A percentile compares a stretch with the other conserved stretches of the same genome.
Evolutionary conservation across 352 stramenopile genomes (phyloP).

Genomic region (Globisporangium perplexum): DNA sequence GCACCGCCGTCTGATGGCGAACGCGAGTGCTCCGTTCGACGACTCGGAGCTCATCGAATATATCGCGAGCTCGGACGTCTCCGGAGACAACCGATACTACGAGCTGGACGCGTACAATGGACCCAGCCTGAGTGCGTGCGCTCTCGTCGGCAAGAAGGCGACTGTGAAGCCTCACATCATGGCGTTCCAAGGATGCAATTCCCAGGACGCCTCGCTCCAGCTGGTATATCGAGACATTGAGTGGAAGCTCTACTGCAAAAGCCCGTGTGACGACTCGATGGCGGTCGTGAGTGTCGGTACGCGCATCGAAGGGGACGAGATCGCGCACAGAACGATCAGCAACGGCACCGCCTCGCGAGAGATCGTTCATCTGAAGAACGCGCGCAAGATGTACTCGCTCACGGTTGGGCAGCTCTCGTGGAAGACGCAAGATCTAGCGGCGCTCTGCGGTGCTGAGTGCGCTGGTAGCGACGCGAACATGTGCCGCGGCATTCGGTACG

Average conservation of each 20-base stretch:
- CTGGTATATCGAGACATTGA: too few relatives aligned
- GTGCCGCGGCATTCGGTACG: slow-evolving; percentile 4
- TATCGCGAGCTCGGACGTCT: too few relatives aligned
- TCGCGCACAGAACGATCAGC: not conserved
- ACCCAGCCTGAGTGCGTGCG: not conserved
- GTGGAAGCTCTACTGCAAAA: too few relatives aligned
- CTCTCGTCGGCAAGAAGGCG: not conserved
- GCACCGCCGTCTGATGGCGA: not conserved
- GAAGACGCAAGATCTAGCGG: slow-evolving; percentile 7
- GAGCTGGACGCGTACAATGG: not conserved
- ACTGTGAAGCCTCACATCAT: not conserved
- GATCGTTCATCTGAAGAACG: slow-evolving; percentile 6
- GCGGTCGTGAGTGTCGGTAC: not conserved
- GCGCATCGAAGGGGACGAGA: slow-evolving; percentile 6
- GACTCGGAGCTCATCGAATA: too few relatives aligned
- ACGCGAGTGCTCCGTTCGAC: too few relatives aligned
- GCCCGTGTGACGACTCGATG: not conserved
- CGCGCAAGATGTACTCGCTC: slow-evolving; percentile 18
- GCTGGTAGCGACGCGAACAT: not conserved
- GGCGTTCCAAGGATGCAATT: not conserved
- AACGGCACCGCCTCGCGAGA: not conserved
- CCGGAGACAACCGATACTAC: not conserved
- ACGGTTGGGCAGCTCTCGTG: slow-evolving; percentile 16
- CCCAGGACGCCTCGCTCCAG: too few relatives aligned
- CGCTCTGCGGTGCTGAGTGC: slow-evolving; percentile 9